Base-by-base conservation (phyloP, 192 early-diverging fungal genomes). In the Podila epicladia region DNA sequence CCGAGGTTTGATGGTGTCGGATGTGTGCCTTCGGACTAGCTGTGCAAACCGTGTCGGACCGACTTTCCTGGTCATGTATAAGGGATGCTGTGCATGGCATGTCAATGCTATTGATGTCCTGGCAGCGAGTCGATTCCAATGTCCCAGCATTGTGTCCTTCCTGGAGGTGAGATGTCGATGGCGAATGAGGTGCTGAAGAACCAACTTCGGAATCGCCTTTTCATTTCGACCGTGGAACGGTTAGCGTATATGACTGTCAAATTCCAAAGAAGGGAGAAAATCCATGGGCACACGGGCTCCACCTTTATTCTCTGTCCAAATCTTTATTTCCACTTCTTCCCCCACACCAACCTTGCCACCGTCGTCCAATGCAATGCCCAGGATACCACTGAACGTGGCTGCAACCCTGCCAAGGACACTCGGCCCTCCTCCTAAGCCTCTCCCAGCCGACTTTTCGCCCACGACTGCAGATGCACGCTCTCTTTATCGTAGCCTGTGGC, bases 1-100 rank as follows among this genome's bases (percentile, higher is more conserved):
- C 29, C 95, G 85, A 2, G 83, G 72, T n/a, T 83, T 65, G 15
- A 63, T 3, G 9, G 75, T 20, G 15, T 57, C 58, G 6, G 38
- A 17, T 20, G 19, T 17, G 26, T 28, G 12, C 17, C 33, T 37
- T 58, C 58, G 24, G 17, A 17, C 8, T 24, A 29, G 57, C 4
- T 33, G 53, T 9, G 22, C 1, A 26, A 15, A 38, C 32, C 9
- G 62, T 24, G 62, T 45, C 12, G 17, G 41, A 2, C 51, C 26
- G 49, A 3, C 53, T 32, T 51, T 26, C 8, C 15, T 17, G 41
- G 28, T 20, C n/a, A 20, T 33, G 11, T 22, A 24, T 26, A 22
- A 24, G 20, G 53, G 17, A 38, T 57, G 49, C 12, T 41, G 64
- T n/a, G 45, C 35, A 3, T 45, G 26, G 29, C 64, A 62, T 41